Evolutionary conservation across 2,329 filamentous ascomycete species (phyloP).

Genomic region (Arthrinium puccinioides): DNA sequence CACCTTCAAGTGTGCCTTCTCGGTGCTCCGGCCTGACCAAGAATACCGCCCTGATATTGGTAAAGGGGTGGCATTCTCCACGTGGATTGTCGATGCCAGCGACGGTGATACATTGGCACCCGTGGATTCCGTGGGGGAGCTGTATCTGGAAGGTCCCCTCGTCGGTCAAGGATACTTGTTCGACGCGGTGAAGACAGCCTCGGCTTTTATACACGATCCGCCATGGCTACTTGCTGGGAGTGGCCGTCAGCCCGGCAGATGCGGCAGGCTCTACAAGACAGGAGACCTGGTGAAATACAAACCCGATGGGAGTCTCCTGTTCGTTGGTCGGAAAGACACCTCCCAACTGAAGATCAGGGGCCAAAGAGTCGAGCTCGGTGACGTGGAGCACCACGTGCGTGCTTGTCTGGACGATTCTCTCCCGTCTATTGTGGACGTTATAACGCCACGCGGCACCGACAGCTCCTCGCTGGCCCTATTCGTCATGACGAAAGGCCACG

Average conservation of each 20-base stretch:
- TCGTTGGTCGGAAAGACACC: constrained; percentile 33
- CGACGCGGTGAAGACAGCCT: constrained; percentile 5
- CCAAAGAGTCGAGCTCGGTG: constrained; percentile 35
- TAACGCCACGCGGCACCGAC: not conserved
- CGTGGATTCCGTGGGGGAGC: constrained; percentile 3
- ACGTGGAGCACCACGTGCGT: constrained; percentile 14
- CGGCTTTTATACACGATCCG: constrained; percentile 5
- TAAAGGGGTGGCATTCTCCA: constrained; percentile 7
- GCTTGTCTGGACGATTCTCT: constrained; percentile 1
- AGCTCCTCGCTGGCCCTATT: not conserved
- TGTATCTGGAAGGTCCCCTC: constrained; percentile 6
- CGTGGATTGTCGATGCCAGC: not conserved
- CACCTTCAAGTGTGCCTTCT: not conserved
- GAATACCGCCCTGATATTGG: constrained; percentile 9
- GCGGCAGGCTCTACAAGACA: constrained; percentile 17
- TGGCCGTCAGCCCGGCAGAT: not conserved
- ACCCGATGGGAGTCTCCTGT: constrained; percentile 18
- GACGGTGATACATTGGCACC: not conserved
- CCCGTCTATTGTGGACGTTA: constrained; percentile 19
- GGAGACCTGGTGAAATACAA: constrained; percentile 25
- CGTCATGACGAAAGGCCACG: not conserved
- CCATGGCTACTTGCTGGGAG: constrained; percentile 1
- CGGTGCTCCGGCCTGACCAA: not conserved
- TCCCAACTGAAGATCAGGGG: constrained; percentile 44
- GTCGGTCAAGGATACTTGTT: constrained; percentile 5